Evolutionary conservation across 2,329 filamentous ascomycete genomes (phyloP).

Genomic region (Colletotrichum graminicola): DNA sequence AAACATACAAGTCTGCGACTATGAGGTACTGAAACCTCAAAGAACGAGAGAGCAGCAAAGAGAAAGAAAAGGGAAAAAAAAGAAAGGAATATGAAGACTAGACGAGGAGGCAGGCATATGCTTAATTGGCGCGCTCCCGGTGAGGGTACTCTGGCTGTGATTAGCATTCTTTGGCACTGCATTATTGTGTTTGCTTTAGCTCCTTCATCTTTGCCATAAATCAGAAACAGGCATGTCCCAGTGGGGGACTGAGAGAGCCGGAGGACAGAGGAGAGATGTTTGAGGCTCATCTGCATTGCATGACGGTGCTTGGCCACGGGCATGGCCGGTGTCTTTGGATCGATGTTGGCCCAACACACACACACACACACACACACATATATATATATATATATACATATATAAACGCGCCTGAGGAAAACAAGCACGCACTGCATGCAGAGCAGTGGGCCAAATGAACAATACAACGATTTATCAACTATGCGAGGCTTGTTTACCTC

Average conservation of each 20-base stretch:
- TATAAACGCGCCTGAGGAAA: not conserved
- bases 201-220: slow-evolving; percentile 8
- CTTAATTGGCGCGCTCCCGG: slow-evolving; percentile 1
- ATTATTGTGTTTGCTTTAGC: slow-evolving; percentile 10
- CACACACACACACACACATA: not conserved
- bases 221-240: not conserved
- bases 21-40: not conserved
- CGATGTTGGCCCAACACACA: not conserved
- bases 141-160: slow-evolving; percentile 5
- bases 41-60: not conserved
- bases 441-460: slow-evolving; percentile 7
- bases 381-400: too few relatives aligned
- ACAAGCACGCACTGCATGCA: not conserved
- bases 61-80: not conserved
- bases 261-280: not conserved
- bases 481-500: not conserved
- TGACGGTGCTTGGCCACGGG: slow-evolving; percentile 6
- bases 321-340: not conserved
- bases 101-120: slow-evolving; percentile 17
- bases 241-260: not conserved
- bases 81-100: not conserved
- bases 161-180: slow-evolving; percentile 11
- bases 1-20: not conserved
- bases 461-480: slow-evolving; percentile 16
- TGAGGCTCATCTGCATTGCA: slow-evolving; percentile 18